Percentiles rank a stretch among this genome's conserved stretches.
phyloP scores from a whole-genome alignment of 331 rosid genomes.

The Ulmus americana region DNA sequence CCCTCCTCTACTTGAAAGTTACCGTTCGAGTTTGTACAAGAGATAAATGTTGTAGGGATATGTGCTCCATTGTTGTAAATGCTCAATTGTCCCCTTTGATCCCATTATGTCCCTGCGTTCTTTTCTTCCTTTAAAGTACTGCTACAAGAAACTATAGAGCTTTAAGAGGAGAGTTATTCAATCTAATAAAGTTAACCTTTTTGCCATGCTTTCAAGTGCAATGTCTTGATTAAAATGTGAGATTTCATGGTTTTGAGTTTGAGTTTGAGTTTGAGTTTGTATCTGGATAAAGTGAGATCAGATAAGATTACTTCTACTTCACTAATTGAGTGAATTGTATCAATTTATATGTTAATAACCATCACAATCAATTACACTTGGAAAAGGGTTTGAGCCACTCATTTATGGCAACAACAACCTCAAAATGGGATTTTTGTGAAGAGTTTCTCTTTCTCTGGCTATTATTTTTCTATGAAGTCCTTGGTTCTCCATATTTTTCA shows the following conservation, averaged over 20 bases:
- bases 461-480: background rate
- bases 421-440: too few species aligned
- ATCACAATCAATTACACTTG: background rate
- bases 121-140: conserved; percentile 8
- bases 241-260: too few species aligned
- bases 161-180: conserved; percentile 8
- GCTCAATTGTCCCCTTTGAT: conserved; percentile 25
- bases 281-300: too few species aligned
- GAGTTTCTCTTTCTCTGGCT: too few species aligned
- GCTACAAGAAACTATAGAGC: conserved; percentile 14
- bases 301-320: too few species aligned
- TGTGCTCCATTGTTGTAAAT: conserved; percentile 49
- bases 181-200: conserved; percentile 21
- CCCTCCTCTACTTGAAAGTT: conserved; percentile 20
- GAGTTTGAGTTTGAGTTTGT: too few species aligned
- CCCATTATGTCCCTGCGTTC: background rate
- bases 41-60: conserved; percentile 43
- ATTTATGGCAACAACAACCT: background rate
- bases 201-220: background rate
- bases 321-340: too few species aligned
- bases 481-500: background rate
- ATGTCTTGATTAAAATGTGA: background rate
- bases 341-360: too few species aligned
- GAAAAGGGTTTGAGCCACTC: background rate
- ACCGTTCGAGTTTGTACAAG: conserved; percentile 38